phyloP scores from a whole-genome alignment of 192 early-diverging fungal species.

The Mortierella claussenii region DNA sequence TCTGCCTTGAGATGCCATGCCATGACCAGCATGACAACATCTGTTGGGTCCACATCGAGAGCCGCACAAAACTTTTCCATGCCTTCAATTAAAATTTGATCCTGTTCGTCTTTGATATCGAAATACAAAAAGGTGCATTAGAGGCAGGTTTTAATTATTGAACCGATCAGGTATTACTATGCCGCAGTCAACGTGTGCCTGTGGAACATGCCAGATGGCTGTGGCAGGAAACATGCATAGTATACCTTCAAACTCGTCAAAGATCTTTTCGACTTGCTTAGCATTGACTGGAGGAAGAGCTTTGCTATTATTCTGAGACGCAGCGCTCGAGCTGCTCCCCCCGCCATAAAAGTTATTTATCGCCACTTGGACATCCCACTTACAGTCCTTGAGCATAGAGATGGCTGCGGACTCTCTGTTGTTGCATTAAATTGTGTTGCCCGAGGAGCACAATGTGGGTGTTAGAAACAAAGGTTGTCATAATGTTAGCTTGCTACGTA shows the following conservation, averaged over 20 bases:
- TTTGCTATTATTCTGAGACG: conserved; percentile 13
- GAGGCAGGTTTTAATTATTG: too few species aligned
- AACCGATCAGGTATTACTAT: neutral
- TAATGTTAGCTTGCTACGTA: too few species aligned
- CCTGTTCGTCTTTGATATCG: conserved; percentile 64
- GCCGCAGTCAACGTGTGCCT: neutral
- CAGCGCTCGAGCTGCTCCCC: conserved; percentile 15
- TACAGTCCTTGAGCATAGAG: conserved; percentile 61
- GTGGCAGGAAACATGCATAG: too few species aligned
- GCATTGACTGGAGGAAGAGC: conserved; percentile 32
- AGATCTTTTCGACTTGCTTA: conserved; percentile 65
- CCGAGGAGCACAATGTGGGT: too few species aligned
- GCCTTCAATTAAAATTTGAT: conserved; percentile 78
- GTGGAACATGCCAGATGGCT: too few species aligned
- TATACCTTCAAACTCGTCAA: conserved; percentile 81
- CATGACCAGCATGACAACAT: conserved; percentile 77
- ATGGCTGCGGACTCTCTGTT: conserved; percentile 67
- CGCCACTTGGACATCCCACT: conserved; percentile 77
- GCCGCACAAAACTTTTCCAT: conserved; percentile 74
- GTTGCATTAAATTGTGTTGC: too few species aligned
- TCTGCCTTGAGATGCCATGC: conserved; percentile 75
- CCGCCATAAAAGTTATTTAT: conserved; percentile 69
- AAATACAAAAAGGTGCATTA: too few species aligned
- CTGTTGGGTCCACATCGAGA: conserved; percentile 77
- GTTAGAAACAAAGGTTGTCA: too few species aligned